Base-by-base conservation (phyloP, 139 green algal species). In the Mesostigma viride region DNA sequence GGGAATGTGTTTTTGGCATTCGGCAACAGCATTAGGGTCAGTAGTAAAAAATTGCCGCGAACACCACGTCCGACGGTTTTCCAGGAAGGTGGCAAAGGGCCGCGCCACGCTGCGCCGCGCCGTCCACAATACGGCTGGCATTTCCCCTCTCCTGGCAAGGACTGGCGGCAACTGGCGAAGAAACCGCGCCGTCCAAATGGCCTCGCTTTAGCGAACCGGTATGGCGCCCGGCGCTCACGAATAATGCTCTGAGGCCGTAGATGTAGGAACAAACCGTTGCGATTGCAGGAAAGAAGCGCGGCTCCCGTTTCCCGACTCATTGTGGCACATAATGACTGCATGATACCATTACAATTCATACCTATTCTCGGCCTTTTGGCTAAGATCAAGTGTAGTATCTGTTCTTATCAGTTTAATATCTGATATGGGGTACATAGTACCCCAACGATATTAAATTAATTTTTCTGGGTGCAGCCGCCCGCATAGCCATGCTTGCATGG, bases 331-430 rank as follows among this genome's bases (percentile, higher is more conserved):
- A n/a, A 57, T 5, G 46, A 57, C 46, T 28, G 2, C 2, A 32
- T 0, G 3, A 32, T 24, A 30, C 22, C 22, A 0, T 36, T 51
- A 26, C 1, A 0, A 69, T 36, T 35, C 70, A 86, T 86, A 87
- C 81, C 80, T 87, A n/a, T 87, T 87, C 81, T 87, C 81, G 81
- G 81, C 81, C 82, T 87, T 86, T 86, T 87, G 81, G 81, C 81
- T 87, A 87, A 87, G 81, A 87, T 87, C 80, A 87, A 87, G 81
- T 86, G 81, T 87, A 87, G 81, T 87, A 86, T 87, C 81, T 87
- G 81, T 87, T 87, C 81, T 87, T 75, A 79, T 78, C 59, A 87
- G 78, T 83, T 85, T 87, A 74, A 87, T 87, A 82, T 76, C 78
- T 87, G 58, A 74, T 81, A 78, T 64, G 53, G 24, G 47, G 61